A percentile compares a stretch with the other conserved stretches of the same genome.
phyloP scores from a whole-genome alignment of 164 flowering plant species.

The Aristolochia contorta region DNA sequence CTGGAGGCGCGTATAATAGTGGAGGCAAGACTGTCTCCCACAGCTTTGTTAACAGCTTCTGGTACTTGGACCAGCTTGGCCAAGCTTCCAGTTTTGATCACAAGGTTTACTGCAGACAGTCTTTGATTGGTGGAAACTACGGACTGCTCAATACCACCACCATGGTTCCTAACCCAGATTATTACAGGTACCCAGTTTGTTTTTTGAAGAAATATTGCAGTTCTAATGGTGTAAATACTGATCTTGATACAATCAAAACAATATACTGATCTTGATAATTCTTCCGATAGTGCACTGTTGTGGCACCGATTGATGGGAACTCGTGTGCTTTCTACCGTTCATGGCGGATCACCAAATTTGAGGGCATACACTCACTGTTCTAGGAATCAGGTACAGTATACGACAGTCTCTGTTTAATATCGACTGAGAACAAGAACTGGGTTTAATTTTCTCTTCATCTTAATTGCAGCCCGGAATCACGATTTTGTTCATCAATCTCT shows the following conservation, averaged over 20 bases:
- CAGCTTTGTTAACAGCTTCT: conserved; percentile 50
- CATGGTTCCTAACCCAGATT: conserved; percentile 62
- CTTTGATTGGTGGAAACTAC: conserved; percentile 71
- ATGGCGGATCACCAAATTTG: conserved; percentile 30
- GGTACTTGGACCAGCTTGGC: conserved; percentile 81
- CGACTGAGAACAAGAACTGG: too few relatives aligned
- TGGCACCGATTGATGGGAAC: conserved; percentile 75
- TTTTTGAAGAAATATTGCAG: too few relatives aligned
- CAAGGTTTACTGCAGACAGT: conserved; percentile 60
- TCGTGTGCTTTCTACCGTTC: conserved; percentile 27
- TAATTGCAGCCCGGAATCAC: conserved; percentile 36
- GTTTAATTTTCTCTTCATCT: background rate
- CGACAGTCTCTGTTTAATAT: too few relatives aligned
- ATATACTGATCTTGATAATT: background rate
- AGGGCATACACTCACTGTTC: conserved; percentile 58
- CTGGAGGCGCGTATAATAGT: conserved; percentile 73
- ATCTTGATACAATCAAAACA: too few relatives aligned
- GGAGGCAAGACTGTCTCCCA: conserved; percentile 46
- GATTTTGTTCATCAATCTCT: conserved; percentile 44
- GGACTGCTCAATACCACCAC: conserved; percentile 58
- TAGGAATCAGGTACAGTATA: conserved; percentile 22
- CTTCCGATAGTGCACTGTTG: conserved; percentile 45
- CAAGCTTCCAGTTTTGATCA: conserved; percentile 42
- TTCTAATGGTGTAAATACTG: too few relatives aligned
- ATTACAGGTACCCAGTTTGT: conserved; percentile 33